Conservation (phyloP, 1,139 yeast genomes). For the Tardiomyces blankii region DNA sequence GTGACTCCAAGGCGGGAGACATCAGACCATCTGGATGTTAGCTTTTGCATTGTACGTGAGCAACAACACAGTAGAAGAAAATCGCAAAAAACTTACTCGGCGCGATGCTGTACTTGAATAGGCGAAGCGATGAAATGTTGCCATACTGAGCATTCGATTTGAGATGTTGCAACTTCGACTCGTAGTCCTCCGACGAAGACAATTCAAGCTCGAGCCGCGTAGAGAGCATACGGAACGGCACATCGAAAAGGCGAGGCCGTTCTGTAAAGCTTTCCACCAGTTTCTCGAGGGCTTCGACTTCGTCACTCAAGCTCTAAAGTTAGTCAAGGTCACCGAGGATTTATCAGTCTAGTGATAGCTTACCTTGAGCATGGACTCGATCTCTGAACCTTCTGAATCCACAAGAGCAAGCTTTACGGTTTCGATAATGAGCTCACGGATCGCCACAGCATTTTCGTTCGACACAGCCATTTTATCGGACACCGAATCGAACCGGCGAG, state of each 20-base stretch:
- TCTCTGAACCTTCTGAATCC: neutral
- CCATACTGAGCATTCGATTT: neutral
- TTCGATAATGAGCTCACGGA: neutral
- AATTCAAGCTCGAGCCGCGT: neutral
- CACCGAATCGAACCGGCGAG: slow-evolving; percentile 46
- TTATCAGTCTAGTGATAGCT: too few species aligned
- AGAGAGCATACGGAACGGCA: neutral
- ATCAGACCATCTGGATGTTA: neutral
- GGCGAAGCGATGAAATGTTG: neutral
- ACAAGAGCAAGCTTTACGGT: neutral
- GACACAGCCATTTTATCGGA: slow-evolving; percentile 22
- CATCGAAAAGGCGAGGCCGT: neutral
- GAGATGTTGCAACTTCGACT: neutral
- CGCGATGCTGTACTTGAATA: neutral
- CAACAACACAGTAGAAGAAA: too few species aligned
- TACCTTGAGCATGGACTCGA: neutral
- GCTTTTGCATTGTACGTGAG: too few species aligned
- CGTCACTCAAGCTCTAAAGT: neutral
- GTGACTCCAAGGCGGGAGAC: neutral
- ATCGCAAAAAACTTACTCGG: too few species aligned
- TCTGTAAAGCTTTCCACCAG: neutral
- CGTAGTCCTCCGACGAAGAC: neutral
- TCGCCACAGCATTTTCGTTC: neutral
- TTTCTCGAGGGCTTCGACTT: neutral
- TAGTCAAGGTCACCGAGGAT: too few species aligned